These are phyloP conservation scores for Pugionium dolabratum DNA, from an alignment of 345 rosid genomes.

Conservation along the genomic window DNA sequence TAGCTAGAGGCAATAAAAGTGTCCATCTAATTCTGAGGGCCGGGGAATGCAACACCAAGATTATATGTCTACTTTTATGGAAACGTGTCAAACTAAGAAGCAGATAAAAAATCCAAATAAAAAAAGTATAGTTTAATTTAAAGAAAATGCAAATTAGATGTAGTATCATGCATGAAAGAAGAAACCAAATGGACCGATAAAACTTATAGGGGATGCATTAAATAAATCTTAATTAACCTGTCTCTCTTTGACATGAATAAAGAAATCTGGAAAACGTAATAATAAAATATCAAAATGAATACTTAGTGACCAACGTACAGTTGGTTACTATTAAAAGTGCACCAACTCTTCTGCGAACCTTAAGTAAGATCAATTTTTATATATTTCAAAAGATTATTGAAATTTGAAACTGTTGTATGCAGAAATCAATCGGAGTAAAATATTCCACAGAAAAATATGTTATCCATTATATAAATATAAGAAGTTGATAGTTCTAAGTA, in stretches of 20 bases:
- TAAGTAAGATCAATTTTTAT: no score
- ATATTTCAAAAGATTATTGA: no score
- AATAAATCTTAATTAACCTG: slow-evolving; percentile 18
- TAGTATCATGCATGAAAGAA: slow-evolving; percentile 11
- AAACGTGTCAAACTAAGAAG: slow-evolving; percentile 28
- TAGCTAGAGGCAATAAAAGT: slow-evolving; percentile 27
- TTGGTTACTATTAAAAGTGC: slow-evolving; percentile 23
- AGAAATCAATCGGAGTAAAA: no score
- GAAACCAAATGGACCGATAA: slow-evolving; percentile 32
- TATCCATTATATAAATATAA: no score
- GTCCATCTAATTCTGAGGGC: slow-evolving; percentile 38
- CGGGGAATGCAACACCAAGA: slow-evolving; percentile 24
- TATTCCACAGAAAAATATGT: no score
- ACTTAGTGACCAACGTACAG: slow-evolving; percentile 4
- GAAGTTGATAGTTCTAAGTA: no score
- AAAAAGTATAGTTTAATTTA: background rate
- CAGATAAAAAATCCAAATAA: background rate
- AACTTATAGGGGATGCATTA: slow-evolving; percentile 35
- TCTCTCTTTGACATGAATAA: slow-evolving; percentile 35
- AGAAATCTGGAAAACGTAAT: background rate
- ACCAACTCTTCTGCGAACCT: background rate
- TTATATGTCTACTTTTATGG: slow-evolving; percentile 26
- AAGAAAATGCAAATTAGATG: slow-evolving; percentile 43
- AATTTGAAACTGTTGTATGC: no score
- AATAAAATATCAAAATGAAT: slow-evolving; percentile 2